Conservation (phyloP, 2,329 filamentous ascomycete species). For the Penicillium frequentans region DNA sequence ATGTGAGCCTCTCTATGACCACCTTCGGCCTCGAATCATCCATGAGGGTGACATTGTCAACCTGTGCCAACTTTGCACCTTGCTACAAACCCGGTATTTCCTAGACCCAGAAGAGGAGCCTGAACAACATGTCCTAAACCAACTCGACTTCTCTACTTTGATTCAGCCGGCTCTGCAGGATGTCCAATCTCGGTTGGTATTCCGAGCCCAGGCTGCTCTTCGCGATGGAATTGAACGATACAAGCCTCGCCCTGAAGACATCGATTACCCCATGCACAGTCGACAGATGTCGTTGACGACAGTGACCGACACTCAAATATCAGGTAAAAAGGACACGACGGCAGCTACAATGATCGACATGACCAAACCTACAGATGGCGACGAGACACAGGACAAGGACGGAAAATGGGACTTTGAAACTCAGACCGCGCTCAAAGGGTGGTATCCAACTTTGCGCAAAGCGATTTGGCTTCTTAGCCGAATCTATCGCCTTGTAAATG, state of each 20-base stretch:
- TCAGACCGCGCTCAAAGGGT: slow-evolving; percentile 58
- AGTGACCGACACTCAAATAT: slow-evolving; percentile 48
- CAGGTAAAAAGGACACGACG: slow-evolving; percentile 54
- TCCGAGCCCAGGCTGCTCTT: slow-evolving; percentile 63
- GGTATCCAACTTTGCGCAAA: slow-evolving; percentile 67
- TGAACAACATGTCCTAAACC: slow-evolving; percentile 50
- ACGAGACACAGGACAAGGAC: slow-evolving; percentile 51
- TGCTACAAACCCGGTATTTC: slow-evolving; percentile 66
- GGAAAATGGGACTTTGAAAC: slow-evolving; percentile 56
- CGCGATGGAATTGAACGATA: slow-evolving; percentile 67
- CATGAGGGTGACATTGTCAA: slow-evolving; percentile 66
- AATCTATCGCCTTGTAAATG: slow-evolving; percentile 69
- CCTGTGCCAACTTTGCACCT: slow-evolving; percentile 65
- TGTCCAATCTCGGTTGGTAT: slow-evolving; percentile 66
- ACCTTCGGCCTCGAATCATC: slow-evolving; percentile 64
- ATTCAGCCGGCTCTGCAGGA: slow-evolving; percentile 68
- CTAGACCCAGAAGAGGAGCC: slow-evolving; percentile 57
- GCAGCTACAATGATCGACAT: slow-evolving; percentile 39
- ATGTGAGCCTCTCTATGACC: slow-evolving; percentile 67
- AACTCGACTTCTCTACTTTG: slow-evolving; percentile 62
- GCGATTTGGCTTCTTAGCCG: slow-evolving; percentile 68
- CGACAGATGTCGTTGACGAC: slow-evolving; percentile 45
- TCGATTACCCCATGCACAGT: slow-evolving; percentile 62
- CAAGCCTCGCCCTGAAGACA: slow-evolving; percentile 63
- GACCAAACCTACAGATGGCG: slow-evolving; percentile 50